Percentiles rank a stretch among this genome's conserved stretches.
Conservation (phyloP, 371 early-diverging fungal genomes). For the Mortierella sp. region DNA sequence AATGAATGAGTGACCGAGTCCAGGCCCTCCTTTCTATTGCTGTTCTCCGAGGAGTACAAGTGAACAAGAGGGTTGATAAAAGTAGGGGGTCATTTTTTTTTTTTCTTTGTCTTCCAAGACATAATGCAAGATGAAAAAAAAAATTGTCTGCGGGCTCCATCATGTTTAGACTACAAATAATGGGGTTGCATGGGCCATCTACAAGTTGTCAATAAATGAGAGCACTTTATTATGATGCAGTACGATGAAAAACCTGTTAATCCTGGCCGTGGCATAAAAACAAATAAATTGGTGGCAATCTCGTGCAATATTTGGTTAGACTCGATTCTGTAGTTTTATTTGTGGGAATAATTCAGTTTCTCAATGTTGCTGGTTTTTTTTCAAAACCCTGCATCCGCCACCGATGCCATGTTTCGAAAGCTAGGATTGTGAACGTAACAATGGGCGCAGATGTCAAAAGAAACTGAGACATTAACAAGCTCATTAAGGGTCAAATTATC, state of each 20-base stretch:
- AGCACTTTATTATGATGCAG: neutral
- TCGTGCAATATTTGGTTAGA: neutral
- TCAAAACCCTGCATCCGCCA: no score
- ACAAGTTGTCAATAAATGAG: neutral
- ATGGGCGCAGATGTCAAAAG: no score
- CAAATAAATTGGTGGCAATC: neutral
- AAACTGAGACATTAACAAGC: no score
- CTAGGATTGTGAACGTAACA: no score
- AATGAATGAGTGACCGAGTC: neutral
- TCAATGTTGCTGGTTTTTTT: no score
- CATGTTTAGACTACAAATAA: neutral
- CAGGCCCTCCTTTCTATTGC: neutral
- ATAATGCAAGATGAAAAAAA: neutral
- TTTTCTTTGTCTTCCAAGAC: neutral
- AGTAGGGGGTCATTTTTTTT: neutral
- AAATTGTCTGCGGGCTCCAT: neutral
- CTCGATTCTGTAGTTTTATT: no score
- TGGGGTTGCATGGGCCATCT: constrained; percentile 2
- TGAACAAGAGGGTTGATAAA: neutral
- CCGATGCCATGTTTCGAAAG: no score
- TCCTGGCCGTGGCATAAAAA: neutral
- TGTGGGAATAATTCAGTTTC: no score
- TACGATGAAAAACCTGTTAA: neutral
- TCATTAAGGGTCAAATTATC: no score
- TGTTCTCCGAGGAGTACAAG: neutral